Evolutionary conservation across 257 asterid genomes (phyloP).

Genomic region (Salvia hispanica): DNA sequence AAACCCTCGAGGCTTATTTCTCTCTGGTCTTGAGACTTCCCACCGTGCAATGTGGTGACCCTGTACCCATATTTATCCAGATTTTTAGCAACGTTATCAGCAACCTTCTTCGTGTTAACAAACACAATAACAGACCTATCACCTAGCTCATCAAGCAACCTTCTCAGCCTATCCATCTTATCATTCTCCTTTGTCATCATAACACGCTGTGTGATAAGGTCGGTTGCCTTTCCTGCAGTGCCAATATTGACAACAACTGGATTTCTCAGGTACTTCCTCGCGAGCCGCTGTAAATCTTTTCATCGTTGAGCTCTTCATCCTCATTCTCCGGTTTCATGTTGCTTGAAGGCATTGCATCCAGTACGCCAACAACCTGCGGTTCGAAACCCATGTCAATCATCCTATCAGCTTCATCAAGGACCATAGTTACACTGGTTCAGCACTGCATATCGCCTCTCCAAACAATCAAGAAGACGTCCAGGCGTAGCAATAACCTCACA

Average conservation of each 20-base stretch:
- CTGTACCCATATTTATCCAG: constrained; percentile 50
- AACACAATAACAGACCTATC: constrained; percentile 65
- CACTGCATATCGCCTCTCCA: constrained; percentile 56
- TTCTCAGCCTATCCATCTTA: constrained; percentile 51
- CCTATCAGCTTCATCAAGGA: constrained; percentile 66
- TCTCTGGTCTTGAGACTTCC: constrained; percentile 65
- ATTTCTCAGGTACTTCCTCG: constrained; percentile 60
- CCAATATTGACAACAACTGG: constrained; percentile 67
- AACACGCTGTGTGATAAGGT: constrained; percentile 54
- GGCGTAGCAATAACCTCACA: constrained; percentile 70
- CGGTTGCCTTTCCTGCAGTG: constrained; percentile 65
- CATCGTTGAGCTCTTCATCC: constrained; percentile 62
- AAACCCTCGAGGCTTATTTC: constrained; percentile 64
- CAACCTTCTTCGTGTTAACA: constrained; percentile 56
- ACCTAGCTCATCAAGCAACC: constrained; percentile 54
- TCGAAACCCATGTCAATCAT: constrained; percentile 78
- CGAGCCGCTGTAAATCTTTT: constrained; percentile 56
- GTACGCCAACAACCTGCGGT: constrained; percentile 61
- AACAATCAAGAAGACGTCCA: constrained; percentile 59
- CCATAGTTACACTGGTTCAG: constrained; percentile 62
- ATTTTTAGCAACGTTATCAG: constrained; percentile 51
- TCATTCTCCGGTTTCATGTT: constrained; percentile 66
- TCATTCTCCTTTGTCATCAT: constrained; percentile 57
- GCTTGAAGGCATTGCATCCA: constrained; percentile 71
- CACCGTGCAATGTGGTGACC: constrained; percentile 71